Evolutionary conservation across 306 rosid genomes (phyloP), one percentile per base, ranked within the genome.

Genomic region (Rosa chinensis): DNA sequence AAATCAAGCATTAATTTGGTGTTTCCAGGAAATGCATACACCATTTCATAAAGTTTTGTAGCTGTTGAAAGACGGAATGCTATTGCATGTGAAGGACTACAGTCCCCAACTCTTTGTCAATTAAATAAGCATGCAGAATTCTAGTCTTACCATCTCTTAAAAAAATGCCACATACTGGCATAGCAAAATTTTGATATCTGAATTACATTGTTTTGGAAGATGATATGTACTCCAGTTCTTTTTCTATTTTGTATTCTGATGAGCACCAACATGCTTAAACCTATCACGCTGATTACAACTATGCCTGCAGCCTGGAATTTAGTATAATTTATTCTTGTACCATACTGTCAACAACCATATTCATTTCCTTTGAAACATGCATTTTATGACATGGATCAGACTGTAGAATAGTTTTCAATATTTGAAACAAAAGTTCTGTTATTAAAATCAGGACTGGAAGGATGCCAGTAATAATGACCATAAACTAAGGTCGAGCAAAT

Each of bases 401-500:
- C 48, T 58, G 14, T 8, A 58, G 32, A 35, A 25, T 35, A 35
- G 45, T 2, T 40, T 66, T 39, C 37, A 10, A 43, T n/a, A n/a
- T 44, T 43, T 2, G 5, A 70, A 69, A 2, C 11, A 11, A 47
- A 69, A 23, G 0, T n/a, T 70, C n/a, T 47, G 56, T 11, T 3
- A 23, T 12, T 25, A 12, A 70, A 12, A 45, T 3, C 42, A 25
- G 42, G n/a, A 61, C 32, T 13, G 10, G 25, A 37, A 55, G 50
- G 52, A 55, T 37, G 50, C 49, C 17, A 72, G 56, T 64, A 82
- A 59, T 80, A 74, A 62, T 78, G 25, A 72, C 49, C 55, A 62
- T 37, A n/a, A 10, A 80, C 75, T 55, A 14, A 23, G 72, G 49
- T 77, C 20, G 66, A 64, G 67, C 56, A 74, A 76, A 40, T 35